A percentile compares a stretch with the other conserved stretches of the same genome.
These are phyloP conservation scores for Ophiostoma piceae DNA, from an alignment of 2,329 filamentous ascomycete genomes.

Conservation along the genomic window DNA sequence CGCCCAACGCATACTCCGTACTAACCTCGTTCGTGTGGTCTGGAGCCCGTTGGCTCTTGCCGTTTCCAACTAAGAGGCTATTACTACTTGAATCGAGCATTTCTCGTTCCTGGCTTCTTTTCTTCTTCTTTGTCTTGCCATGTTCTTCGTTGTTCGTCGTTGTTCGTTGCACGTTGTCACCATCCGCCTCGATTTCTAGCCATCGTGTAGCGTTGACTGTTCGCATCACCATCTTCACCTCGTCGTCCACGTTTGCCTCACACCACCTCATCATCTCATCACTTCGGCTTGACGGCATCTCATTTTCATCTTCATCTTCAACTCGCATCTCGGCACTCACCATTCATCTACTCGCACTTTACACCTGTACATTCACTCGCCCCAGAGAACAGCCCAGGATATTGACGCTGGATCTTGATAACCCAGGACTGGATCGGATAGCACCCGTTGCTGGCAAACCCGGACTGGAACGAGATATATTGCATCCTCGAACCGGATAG, in stretches of 20 bases:
- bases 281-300: not conserved
- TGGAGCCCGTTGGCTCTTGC: constrained; percentile 2
- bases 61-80: not conserved
- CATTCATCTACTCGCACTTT: no score
- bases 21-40: not conserved
- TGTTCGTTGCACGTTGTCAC: not conserved
- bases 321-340: not conserved
- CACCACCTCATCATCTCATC: not conserved
- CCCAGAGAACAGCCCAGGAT: not conserved
- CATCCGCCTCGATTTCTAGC: not conserved
- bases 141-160: not conserved
- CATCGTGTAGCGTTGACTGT: not conserved
- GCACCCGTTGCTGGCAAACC: not conserved
- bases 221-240: not conserved
- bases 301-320: not conserved
- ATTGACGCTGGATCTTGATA: not conserved
- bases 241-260: not conserved
- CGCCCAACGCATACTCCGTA: not conserved
- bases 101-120: constrained; percentile 8
- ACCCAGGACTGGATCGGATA: not conserved
- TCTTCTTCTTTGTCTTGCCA: not conserved
- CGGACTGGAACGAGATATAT: constrained; percentile 4
- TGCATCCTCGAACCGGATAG: not conserved
- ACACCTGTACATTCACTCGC: not conserved
- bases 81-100: constrained; percentile 3